Percentiles rank a stretch among this genome's conserved stretches.
phyloP scores from a whole-genome alignment of 2,329 filamentous ascomycete species.

The Leptographium procerum region DNA sequence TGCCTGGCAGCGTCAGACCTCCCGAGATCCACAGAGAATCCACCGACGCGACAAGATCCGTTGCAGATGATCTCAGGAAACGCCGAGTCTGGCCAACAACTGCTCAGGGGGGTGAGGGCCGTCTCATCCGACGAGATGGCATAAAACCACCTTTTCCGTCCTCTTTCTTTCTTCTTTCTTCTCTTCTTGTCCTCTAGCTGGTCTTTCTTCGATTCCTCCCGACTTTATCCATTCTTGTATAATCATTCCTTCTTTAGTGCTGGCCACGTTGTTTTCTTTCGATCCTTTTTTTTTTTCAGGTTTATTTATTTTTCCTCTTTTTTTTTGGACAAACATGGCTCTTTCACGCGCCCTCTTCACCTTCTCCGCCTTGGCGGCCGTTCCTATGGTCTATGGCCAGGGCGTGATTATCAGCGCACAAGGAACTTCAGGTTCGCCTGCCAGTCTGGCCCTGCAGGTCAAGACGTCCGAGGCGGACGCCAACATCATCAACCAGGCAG shows the following conservation, averaged over 20 bases:
- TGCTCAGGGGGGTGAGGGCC: background rate
- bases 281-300: background rate
- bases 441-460: slow-evolving; percentile 29
- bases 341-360: background rate
- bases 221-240: background rate
- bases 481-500: slow-evolving; percentile 46
- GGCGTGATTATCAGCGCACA: slow-evolving; percentile 7
- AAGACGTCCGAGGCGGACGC: slow-evolving; percentile 41
- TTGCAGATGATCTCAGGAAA: slow-evolving; percentile 3
- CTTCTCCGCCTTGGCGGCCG: slow-evolving; percentile 4
- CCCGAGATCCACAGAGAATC: background rate
- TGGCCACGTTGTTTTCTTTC: background rate
- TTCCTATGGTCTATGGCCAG: slow-evolving; percentile 5
- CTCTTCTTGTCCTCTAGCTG: background rate
- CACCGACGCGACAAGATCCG: slow-evolving; percentile 4
- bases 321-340: background rate
- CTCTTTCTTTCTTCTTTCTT: background rate
- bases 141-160: background rate
- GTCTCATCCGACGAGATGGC: background rate
- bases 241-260: background rate
- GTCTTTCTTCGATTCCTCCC: background rate
- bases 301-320: background rate
- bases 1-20: background rate
- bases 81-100: background rate
- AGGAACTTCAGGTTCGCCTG: slow-evolving; percentile 1